Conservation (phyloP, 2,329 filamentous ascomycete genomes). For the Hypoxylon sp. region DNA sequence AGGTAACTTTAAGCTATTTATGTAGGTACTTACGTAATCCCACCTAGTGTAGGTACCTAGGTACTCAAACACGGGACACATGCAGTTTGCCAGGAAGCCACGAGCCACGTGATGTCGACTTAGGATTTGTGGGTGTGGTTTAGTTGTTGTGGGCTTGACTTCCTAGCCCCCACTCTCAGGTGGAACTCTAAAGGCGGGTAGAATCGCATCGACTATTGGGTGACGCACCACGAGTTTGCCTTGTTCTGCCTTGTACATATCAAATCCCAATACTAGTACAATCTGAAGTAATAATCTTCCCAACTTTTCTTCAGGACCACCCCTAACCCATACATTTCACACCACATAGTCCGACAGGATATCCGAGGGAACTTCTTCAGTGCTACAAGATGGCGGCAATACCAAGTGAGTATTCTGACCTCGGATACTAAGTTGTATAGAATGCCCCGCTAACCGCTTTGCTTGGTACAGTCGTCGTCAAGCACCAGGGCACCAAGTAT, state of each 20-base stretch:
- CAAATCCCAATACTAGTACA: background rate
- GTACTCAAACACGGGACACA: background rate
- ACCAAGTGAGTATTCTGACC: slow-evolving; percentile 47
- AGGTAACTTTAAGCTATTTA: background rate
- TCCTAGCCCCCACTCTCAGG: slow-evolving; percentile 5
- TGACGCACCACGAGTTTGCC: slow-evolving; percentile 48
- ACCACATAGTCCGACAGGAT: slow-evolving; percentile 1
- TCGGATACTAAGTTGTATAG: background rate
- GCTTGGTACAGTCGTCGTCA: slow-evolving; percentile 79
- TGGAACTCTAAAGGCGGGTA: slow-evolving; percentile 29
- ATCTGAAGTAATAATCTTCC: slow-evolving; percentile 3
- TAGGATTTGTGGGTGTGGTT: slow-evolving; percentile 15
- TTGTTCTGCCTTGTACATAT: slow-evolving; percentile 23
- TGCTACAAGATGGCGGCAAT: slow-evolving; percentile 49
- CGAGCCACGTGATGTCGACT: slow-evolving; percentile 24
- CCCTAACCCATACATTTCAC: slow-evolving; percentile 29
- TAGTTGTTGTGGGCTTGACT: slow-evolving; percentile 13
- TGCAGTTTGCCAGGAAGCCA: background rate
- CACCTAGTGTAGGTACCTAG: too few species aligned
- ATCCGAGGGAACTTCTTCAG: slow-evolving; percentile 12
- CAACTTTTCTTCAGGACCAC: slow-evolving; percentile 27
- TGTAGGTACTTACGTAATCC: background rate
- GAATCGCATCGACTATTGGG: slow-evolving; percentile 45
- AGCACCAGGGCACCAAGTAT: slow-evolving; percentile 95
- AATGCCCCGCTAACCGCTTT: slow-evolving; percentile 42